Percentiles rank a stretch among this genome's conserved stretches.
Evolutionary conservation across 2,329 filamentous ascomycete species (phyloP).

Genomic region (Colletotrichum horii): DNA sequence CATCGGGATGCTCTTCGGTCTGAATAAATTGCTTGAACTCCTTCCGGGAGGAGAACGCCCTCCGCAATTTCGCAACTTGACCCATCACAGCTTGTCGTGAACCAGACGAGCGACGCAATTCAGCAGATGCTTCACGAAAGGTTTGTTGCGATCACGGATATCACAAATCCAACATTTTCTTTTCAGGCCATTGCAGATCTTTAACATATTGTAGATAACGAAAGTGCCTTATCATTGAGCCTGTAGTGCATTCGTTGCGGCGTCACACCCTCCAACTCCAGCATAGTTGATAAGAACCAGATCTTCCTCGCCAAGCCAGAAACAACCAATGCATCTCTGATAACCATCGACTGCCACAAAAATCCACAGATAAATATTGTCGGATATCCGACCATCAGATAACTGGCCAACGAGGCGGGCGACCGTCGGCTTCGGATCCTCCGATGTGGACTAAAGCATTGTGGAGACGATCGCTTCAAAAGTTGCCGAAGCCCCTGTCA

Average conservation of each 20-base stretch:
- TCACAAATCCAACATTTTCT: not conserved
- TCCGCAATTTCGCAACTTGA: not conserved
- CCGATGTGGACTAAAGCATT: not conserved
- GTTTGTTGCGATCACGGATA: not conserved
- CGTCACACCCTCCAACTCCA: not conserved
- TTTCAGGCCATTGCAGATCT: not conserved
- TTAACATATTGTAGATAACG: not conserved
- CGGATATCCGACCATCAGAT: constrained; percentile 4
- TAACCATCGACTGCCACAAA: not conserved
- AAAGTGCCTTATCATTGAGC: not conserved
- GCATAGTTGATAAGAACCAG: not conserved
- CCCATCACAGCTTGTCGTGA: not conserved
- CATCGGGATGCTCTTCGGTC: constrained; percentile 9
- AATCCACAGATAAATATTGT: not conserved
- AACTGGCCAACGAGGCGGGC: not conserved
- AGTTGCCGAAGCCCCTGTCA: constrained; percentile 2
- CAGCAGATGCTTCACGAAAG: not conserved
- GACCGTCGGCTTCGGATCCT: not conserved
- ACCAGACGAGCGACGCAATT: not conserved
- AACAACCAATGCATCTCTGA: not conserved
- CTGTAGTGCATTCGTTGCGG: not conserved
- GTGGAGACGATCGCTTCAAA: constrained; percentile 15
- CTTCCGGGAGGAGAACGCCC: constrained; percentile 17
- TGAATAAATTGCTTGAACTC: constrained; percentile 19
- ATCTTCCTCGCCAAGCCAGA: not conserved